These are phyloP conservation scores for Metschnikowia picachoensis DNA, from an alignment of 805 yeast species.

Conservation along the genomic window DNA sequence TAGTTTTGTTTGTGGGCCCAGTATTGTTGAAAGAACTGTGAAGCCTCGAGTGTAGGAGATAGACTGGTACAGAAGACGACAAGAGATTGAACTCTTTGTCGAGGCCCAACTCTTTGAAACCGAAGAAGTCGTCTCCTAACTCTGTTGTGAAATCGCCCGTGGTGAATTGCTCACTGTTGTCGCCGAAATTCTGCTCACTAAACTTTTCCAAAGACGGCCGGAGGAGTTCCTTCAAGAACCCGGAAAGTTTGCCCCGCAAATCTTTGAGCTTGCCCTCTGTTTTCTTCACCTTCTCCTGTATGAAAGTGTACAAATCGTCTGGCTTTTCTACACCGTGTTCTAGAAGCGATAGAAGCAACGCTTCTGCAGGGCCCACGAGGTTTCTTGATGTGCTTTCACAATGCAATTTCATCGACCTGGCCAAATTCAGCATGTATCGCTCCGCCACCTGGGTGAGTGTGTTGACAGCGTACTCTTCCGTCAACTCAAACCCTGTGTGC, in stretches of 20 bases:
- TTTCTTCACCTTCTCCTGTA: slow-evolving; percentile 66
- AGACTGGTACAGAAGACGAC: slow-evolving; percentile 84
- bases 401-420: slow-evolving; percentile 65
- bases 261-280: slow-evolving; percentile 69
- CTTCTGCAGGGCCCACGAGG: slow-evolving; percentile 36
- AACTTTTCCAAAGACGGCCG: slow-evolving; percentile 76
- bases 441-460: slow-evolving; percentile 82
- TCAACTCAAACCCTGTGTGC: slow-evolving; percentile 88
- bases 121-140: slow-evolving; percentile 96
- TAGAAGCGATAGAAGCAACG: slow-evolving; percentile 59
- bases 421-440: slow-evolving; percentile 69
- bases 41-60: slow-evolving; percentile 73
- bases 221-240: slow-evolving; percentile 71
- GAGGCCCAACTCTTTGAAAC: slow-evolving; percentile 88
- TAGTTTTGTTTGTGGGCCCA: slow-evolving; percentile 44
- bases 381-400: slow-evolving; percentile 58
- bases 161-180: slow-evolving; percentile 88
- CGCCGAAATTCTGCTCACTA: slow-evolving; percentile 75
- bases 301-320: slow-evolving; percentile 68
- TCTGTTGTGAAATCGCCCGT: slow-evolving; percentile 94
- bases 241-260: slow-evolving; percentile 60
- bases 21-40: slow-evolving; percentile 50
- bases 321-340: slow-evolving; percentile 86
- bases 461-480: slow-evolving; percentile 74
- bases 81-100: slow-evolving; percentile 87